phyloP scores from a whole-genome alignment of 2,329 filamentous ascomycete species.

The Exutisphaerella laricina region DNA sequence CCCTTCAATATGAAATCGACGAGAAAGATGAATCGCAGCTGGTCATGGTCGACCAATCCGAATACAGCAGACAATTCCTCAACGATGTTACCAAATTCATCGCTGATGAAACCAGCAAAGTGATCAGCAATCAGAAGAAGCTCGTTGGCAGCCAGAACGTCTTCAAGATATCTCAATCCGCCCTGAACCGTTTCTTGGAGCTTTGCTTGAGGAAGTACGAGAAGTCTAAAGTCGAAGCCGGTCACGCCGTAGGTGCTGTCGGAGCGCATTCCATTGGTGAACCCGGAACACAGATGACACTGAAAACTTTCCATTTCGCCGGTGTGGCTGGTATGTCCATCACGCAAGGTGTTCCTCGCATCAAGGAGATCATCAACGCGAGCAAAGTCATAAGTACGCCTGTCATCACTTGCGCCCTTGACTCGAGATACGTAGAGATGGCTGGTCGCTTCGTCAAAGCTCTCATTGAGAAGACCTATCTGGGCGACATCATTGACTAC shows the following conservation, averaged over 20 bases:
- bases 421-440: slow-evolving; percentile 67
- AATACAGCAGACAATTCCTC: slow-evolving; percentile 77
- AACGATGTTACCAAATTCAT: slow-evolving; percentile 72
- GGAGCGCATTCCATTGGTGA: slow-evolving; percentile 98
- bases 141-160: slow-evolving; percentile 51
- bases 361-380: slow-evolving; percentile 99
- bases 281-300: slow-evolving; percentile 96
- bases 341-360: slow-evolving; percentile 97
- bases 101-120: slow-evolving; percentile 25
- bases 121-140: slow-evolving; percentile 25
- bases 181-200: slow-evolving; percentile 68
- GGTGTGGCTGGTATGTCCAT: slow-evolving; percentile 99
- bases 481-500: slow-evolving; percentile 73
- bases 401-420: slow-evolving; percentile 79
- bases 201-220: slow-evolving; percentile 86
- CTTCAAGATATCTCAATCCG: slow-evolving; percentile 68
- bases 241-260: slow-evolving; percentile 91
- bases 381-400: slow-evolving; percentile 91
- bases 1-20: slow-evolving; percentile 63
- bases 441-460: slow-evolving; percentile 89
- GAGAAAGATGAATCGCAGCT: slow-evolving; percentile 56
- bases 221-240: slow-evolving; percentile 84
- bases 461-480: slow-evolving; percentile 88
- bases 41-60: slow-evolving; percentile 42
- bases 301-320: slow-evolving; percentile 99